phyloP scores from a whole-genome alignment of 179 eudicot genomes.

The Vitellaria paradoxa region DNA sequence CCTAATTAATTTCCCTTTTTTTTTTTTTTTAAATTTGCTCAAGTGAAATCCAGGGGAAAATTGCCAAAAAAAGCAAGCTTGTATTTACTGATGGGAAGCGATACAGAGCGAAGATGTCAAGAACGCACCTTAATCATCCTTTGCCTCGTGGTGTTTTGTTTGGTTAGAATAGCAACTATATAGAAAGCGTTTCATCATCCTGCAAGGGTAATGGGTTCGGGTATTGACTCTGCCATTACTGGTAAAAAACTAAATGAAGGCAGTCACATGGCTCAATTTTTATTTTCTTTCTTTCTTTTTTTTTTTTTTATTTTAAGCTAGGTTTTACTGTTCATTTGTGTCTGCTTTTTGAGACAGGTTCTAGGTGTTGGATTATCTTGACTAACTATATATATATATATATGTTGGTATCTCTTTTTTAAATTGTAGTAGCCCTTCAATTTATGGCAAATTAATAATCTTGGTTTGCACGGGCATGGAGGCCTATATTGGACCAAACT shows the following conservation, averaged over 20 bases:
- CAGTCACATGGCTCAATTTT: constrained; percentile 12
- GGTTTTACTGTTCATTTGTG: too few species aligned
- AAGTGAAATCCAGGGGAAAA: constrained; percentile 16
- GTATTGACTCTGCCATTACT: constrained; percentile 44
- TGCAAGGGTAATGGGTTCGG: constrained; percentile 51
- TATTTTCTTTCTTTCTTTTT: too few species aligned
- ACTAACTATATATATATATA: too few species aligned
- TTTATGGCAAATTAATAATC: too few species aligned
- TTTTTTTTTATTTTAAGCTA: background rate
- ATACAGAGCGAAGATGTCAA: constrained; percentile 43
- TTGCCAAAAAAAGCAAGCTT: background rate
- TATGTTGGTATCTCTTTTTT: too few species aligned
- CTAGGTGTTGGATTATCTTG: background rate
- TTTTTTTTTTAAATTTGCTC: background rate
- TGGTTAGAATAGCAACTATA: constrained; percentile 11
- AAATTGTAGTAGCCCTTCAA: too few species aligned
- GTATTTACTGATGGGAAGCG: constrained; percentile 14
- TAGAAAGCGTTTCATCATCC: constrained; percentile 18
- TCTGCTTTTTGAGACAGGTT: background rate
- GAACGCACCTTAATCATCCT: constrained; percentile 48
- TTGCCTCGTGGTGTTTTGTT: constrained; percentile 26
- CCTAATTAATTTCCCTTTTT: background rate
- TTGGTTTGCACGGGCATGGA: too few species aligned
- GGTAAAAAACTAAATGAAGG: constrained; percentile 19
- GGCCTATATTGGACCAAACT: too few species aligned